Conservation (phyloP, 2,329 filamentous ascomycete genomes). For the Ascomycota sp. region DNA sequence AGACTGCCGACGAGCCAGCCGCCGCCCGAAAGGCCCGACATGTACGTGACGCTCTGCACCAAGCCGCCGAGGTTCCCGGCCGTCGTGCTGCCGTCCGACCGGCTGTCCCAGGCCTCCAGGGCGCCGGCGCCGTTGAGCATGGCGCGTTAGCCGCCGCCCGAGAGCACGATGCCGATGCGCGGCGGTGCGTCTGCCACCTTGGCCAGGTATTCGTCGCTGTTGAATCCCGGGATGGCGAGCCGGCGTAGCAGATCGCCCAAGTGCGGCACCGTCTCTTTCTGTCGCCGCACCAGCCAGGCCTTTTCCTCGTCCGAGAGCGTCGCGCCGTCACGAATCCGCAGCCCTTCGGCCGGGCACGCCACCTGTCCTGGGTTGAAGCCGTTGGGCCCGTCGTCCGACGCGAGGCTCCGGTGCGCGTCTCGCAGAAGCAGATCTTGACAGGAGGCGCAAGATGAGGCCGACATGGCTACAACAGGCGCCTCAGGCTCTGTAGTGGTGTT, state of each 20-base stretch:
- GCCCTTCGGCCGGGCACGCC: slow-evolving; percentile 46
- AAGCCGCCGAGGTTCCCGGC: slow-evolving; percentile 58
- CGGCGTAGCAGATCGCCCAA: slow-evolving; percentile 54
- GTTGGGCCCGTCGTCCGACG: slow-evolving; percentile 12
- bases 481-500: too few species aligned
- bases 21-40: slow-evolving; percentile 64
- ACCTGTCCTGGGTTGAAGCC: slow-evolving; percentile 52
- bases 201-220: slow-evolving; percentile 54
- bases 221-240: slow-evolving; percentile 54
- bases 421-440: too few species aligned
- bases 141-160: slow-evolving; percentile 75
- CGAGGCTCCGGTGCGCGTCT: too few species aligned
- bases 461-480: too few species aligned
- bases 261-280: slow-evolving; percentile 55
- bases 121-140: slow-evolving; percentile 71
- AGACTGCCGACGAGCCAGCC: slow-evolving; percentile 68
- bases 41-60: slow-evolving; percentile 62
- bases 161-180: slow-evolving; percentile 62
- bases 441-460: too few species aligned
- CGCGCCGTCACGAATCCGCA: slow-evolving; percentile 42
- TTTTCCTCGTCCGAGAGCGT: slow-evolving; percentile 49
- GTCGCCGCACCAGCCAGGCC: slow-evolving; percentile 51
- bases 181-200: too few species aligned
- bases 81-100: slow-evolving; percentile 28
- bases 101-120: slow-evolving; percentile 56